phyloP scores from a whole-genome alignment of 768 basidiomycete genomes.

The Flagelloscypha sp. region DNA sequence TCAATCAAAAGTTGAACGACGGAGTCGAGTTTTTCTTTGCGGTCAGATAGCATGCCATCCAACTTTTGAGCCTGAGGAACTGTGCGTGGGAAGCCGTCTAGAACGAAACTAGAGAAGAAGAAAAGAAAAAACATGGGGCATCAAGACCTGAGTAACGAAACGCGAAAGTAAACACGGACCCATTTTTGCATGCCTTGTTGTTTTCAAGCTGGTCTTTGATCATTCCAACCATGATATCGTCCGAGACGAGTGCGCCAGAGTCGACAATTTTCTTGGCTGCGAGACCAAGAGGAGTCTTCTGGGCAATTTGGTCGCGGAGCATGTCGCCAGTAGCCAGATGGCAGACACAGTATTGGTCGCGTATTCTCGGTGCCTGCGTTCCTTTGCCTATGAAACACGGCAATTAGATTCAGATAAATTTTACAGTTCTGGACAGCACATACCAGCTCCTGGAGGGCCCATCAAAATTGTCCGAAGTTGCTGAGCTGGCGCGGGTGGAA shows the following conservation, averaged over 20 bases:
- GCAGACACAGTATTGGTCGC: slow-evolving; percentile 90
- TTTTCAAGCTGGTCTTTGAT: slow-evolving; percentile 92
- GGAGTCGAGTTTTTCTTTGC: slow-evolving; percentile 86
- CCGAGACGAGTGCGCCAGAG: slow-evolving; percentile 85
- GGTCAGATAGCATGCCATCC: slow-evolving; percentile 75
- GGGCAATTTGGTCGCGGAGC: slow-evolving; percentile 86
- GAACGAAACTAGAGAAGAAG: slow-evolving; percentile 65
- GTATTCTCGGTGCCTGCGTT: slow-evolving; percentile 92
- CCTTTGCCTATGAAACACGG: slow-evolving; percentile 70
- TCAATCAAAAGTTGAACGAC: slow-evolving; percentile 89
- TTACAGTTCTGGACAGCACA: slow-evolving; percentile 17
- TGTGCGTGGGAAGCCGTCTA: slow-evolving; percentile 99
- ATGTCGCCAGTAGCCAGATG: slow-evolving; percentile 99
- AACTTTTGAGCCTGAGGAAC: slow-evolving; percentile 96
- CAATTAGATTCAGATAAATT: slow-evolving; percentile 2
- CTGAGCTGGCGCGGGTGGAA: slow-evolving; percentile 48
- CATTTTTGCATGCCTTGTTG: slow-evolving; percentile 90
- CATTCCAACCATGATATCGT: slow-evolving; percentile 97
- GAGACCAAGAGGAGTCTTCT: slow-evolving; percentile 81
- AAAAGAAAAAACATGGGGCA: neutral
- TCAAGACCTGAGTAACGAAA: neutral
- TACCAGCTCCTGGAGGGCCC: slow-evolving; percentile 96
- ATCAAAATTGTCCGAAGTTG: slow-evolving; percentile 88
- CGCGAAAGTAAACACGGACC: slow-evolving; percentile 48
- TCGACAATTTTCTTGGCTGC: slow-evolving; percentile 99